phyloP scores from a whole-genome alignment of 177 flowering plant genomes.

The Vitis hybrid region DNA sequence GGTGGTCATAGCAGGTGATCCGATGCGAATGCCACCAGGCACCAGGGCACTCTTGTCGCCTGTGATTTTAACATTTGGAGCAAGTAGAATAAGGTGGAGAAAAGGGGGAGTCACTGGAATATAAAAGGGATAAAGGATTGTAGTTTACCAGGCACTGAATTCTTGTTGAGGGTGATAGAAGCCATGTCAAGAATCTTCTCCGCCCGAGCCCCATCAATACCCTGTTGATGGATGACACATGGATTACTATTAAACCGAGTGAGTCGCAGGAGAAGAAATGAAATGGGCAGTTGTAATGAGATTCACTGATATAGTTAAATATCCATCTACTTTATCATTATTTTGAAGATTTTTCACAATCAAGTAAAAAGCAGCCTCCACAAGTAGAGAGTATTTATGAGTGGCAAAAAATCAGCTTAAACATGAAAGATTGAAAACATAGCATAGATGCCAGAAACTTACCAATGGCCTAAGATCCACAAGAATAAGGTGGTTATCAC shows the following conservation, averaged over 20 bases:
- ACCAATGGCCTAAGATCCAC: slow-evolving; percentile 94
- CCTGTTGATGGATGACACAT: slow-evolving; percentile 30
- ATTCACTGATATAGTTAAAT: no score
- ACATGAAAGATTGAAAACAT: not conserved
- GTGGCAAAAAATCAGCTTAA: not conserved
- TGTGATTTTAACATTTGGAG: slow-evolving; percentile 19
- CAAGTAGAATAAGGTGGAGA: not conserved
- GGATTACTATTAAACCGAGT: not conserved
- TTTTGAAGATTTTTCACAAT: no score
- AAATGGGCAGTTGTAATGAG: no score
- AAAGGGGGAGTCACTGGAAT: not conserved
- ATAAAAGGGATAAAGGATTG: not conserved
- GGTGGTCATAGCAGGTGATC: slow-evolving; percentile 96
- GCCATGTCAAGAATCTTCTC: slow-evolving; percentile 94
- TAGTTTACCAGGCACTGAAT: slow-evolving; percentile 81
- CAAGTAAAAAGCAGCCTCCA: no score
- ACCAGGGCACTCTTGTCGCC: slow-evolving; percentile 92
- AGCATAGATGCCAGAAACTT: slow-evolving; percentile 14
- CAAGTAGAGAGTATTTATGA: not conserved
- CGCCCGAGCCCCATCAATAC: slow-evolving; percentile 80
- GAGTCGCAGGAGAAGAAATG: not conserved
- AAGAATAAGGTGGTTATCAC: slow-evolving; percentile 90
- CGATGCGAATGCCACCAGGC: slow-evolving; percentile 94
- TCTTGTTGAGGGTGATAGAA: slow-evolving; percentile 91
- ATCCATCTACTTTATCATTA: no score